phyloP scores from a whole-genome alignment of 2,329 filamentous ascomycete genomes.

The Penicillium corylophilum region DNA sequence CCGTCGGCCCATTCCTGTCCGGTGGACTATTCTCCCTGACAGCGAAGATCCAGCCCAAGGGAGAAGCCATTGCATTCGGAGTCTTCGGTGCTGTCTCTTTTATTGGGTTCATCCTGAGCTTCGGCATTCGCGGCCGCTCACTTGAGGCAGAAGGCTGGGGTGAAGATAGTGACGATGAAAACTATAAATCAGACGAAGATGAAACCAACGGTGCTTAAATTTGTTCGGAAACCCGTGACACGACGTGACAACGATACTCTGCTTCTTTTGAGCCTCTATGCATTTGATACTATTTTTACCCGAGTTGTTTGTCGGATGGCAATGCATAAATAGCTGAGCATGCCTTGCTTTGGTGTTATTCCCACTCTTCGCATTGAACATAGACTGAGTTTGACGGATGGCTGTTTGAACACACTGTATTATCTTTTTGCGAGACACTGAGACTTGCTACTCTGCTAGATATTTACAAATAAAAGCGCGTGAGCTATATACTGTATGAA shows the following conservation, averaged over 20 bases:
- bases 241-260: slow-evolving; percentile 17
- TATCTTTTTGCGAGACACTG: not conserved
- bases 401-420: slow-evolving; percentile 2
- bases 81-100: slow-evolving; percentile 82
- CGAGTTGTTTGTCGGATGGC: not conserved
- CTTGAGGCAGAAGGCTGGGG: slow-evolving; percentile 60
- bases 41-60: slow-evolving; percentile 70
- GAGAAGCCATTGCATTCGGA: slow-evolving; percentile 82
- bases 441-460: not conserved
- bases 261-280: slow-evolving; percentile 12
- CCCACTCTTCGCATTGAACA: not conserved
- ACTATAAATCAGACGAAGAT: slow-evolving; percentile 49
- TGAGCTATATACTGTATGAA: not conserved
- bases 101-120: slow-evolving; percentile 74
- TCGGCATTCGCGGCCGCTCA: slow-evolving; percentile 67
- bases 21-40: slow-evolving; percentile 82
- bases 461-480: not conserved
- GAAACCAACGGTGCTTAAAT: slow-evolving; percentile 26
- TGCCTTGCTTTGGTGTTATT: not conserved
- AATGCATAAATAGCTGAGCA: slow-evolving; percentile 10
- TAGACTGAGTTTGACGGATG: slow-evolving; percentile 2
- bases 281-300: slow-evolving; percentile 12
- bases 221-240: slow-evolving; percentile 3
- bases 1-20: slow-evolving; percentile 82
- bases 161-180: slow-evolving; percentile 41